Percentiles rank a stretch among this genome's conserved stretches.
These are phyloP conservation scores for Umbelopsis sp. DNA, from an alignment of 192 early-diverging fungal species.

Conservation along the genomic window DNA sequence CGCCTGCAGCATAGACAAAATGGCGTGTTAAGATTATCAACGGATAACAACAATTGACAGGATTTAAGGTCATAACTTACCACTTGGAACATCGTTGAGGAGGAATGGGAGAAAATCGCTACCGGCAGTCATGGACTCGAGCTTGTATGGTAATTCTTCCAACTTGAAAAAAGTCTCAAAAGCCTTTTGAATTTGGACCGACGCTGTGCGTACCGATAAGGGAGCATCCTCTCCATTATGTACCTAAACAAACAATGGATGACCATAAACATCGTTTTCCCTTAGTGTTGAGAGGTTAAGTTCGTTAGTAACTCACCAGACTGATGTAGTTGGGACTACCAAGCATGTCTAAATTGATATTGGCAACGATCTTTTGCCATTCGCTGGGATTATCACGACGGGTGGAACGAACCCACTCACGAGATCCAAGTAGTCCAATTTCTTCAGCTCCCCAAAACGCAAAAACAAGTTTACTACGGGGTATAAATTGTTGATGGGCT, in stretches of 20 bases:
- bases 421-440: slow-evolving; percentile 65
- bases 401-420: neutral
- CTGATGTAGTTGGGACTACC: slow-evolving; percentile 67
- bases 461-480: slow-evolving; percentile 66
- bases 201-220: slow-evolving; percentile 42
- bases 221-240: slow-evolving; percentile 68
- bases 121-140: slow-evolving; percentile 61
- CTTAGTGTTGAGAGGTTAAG: no score
- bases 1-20: slow-evolving; percentile 46
- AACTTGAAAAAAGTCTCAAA: slow-evolving; percentile 60
- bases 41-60: neutral
- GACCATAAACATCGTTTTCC: no score
- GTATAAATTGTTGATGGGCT: slow-evolving; percentile 31
- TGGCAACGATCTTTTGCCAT: slow-evolving; percentile 53
- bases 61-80: neutral
- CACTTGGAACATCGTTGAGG: slow-evolving; percentile 60
- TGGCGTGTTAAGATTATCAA: neutral
- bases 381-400: slow-evolving; percentile 50
- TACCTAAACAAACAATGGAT: slow-evolving; percentile 27
- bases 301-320: neutral
- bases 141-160: slow-evolving; percentile 47
- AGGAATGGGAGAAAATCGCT: slow-evolving; percentile 73
- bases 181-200: slow-evolving; percentile 56
- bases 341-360: slow-evolving; percentile 77
- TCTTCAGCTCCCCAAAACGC: slow-evolving; percentile 79